Percentiles rank a stretch among this genome's conserved stretches.
These are phyloP conservation scores for Exophiala dermatitidis DNA, from an alignment of 2,329 filamentous ascomycete species.

Conservation along the genomic window DNA sequence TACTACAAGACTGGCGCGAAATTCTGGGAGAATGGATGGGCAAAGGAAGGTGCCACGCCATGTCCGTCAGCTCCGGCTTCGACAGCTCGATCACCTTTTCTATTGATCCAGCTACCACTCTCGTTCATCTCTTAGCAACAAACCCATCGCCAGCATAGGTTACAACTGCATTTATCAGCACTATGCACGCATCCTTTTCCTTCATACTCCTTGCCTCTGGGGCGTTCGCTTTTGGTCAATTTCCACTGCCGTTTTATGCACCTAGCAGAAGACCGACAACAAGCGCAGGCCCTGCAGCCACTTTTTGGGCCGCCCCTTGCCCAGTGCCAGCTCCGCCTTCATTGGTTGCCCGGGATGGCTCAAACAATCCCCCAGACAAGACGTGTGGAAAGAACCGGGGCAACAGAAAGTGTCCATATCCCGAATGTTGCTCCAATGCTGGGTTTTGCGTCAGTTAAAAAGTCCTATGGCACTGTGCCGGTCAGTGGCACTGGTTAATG, in stretches of 20 bases:
- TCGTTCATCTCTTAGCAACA: background rate
- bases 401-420: background rate
- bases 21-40: background rate
- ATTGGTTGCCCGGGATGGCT: background rate
- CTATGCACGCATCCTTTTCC: background rate
- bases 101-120: background rate
- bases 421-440: conserved; percentile 20
- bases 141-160: background rate
- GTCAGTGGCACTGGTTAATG: conserved; percentile 1
- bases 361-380: background rate
- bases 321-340: background rate
- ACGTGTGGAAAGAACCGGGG: background rate
- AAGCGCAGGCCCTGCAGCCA: background rate
- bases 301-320: background rate
- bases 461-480: background rate
- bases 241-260: background rate
- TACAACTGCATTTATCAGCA: background rate
- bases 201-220: background rate
- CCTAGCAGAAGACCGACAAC: background rate
- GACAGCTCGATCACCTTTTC: background rate
- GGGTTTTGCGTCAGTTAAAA: conserved; percentile 21
- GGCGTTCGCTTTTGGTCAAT: background rate
- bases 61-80: background rate
- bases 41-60: background rate
- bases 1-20: background rate